Conservation (phyloP, 1,139 yeast species). For the Geotrichum australiense region DNA sequence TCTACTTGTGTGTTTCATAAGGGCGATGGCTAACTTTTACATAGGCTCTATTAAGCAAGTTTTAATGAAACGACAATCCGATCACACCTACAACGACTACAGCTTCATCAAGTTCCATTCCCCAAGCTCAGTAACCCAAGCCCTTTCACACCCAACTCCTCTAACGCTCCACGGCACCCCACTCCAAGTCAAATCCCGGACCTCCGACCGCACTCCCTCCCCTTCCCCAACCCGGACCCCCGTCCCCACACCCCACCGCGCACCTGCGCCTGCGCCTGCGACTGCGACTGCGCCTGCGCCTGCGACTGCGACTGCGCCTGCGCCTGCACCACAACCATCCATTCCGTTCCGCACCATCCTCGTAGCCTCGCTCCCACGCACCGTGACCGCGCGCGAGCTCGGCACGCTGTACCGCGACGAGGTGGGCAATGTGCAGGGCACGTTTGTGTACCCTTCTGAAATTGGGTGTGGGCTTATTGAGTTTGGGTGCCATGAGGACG, state of each 20-base stretch:
- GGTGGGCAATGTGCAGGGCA: slow-evolving; percentile 2
- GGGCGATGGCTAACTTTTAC: neutral
- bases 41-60: slow-evolving; percentile 9
- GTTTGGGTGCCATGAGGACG: slow-evolving; percentile 3
- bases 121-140: slow-evolving; percentile 7
- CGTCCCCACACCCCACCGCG: too few relatives aligned
- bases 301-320: neutral
- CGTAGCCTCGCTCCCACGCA: too few relatives aligned
- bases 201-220: too few relatives aligned
- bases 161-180: slow-evolving; percentile 7
- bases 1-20: neutral
- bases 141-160: slow-evolving; percentile 5
- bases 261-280: too few relatives aligned
- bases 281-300: neutral
- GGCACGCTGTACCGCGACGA: too few relatives aligned
- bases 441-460: slow-evolving; percentile 3
- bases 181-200: slow-evolving; percentile 11
- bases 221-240: too few relatives aligned
- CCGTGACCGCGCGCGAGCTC: too few relatives aligned
- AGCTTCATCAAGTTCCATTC: slow-evolving; percentile 9
- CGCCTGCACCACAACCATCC: neutral
- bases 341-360: too few relatives aligned
- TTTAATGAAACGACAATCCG: slow-evolving; percentile 4
- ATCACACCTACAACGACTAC: slow-evolving; percentile 3
- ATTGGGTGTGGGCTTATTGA: slow-evolving; percentile 5